Evolutionary conservation across 2,329 filamentous ascomycete genomes (phyloP).

Genomic region (Sclerotinia spermophila): DNA sequence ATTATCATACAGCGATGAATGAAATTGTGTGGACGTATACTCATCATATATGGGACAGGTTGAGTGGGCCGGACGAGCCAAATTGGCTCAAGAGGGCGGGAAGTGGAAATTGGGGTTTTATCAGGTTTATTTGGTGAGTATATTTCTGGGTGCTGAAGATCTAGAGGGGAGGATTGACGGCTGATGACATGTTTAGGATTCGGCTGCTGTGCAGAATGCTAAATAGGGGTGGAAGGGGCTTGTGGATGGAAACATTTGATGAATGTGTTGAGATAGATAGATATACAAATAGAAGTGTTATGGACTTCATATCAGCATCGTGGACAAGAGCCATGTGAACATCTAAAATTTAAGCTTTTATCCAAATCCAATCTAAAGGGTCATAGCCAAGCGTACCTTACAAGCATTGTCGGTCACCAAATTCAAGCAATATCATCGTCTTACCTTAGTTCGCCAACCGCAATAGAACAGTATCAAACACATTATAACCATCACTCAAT

Average conservation of each 20-base stretch:
- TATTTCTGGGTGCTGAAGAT: not conserved
- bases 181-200: constrained; percentile 9
- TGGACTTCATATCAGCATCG: not conserved
- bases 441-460: not conserved
- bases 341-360: not conserved
- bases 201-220: constrained; percentile 16
- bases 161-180: not conserved
- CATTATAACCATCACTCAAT: constrained; percentile 32
- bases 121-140: constrained; percentile 31
- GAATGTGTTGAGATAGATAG: not conserved
- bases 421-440: not conserved
- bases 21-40: not conserved
- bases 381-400: not conserved
- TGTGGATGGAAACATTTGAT: no score
- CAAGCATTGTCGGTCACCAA: not conserved
- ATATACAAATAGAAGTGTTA: not conserved
- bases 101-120: constrained; percentile 34
- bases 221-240: not conserved
- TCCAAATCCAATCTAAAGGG: not conserved
- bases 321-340: not conserved
- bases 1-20: not conserved
- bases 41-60: constrained; percentile 25
- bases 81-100: constrained; percentile 29
- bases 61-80: constrained; percentile 33
- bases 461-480: not conserved